These are phyloP conservation scores for Sindora glabra DNA, from an alignment of 306 rosid genomes.

Conservation along the genomic window DNA sequence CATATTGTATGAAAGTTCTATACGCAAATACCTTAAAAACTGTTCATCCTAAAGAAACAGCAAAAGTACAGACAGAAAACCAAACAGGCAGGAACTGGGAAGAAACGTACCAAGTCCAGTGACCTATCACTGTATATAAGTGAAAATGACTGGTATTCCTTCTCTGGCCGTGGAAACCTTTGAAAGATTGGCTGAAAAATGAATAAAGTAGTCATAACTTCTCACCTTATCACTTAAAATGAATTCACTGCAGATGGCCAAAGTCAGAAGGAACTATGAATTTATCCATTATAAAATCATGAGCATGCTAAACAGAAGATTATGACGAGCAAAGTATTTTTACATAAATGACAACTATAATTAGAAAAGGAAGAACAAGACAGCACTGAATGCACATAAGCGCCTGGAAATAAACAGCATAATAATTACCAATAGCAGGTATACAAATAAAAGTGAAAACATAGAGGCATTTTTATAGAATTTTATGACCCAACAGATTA, in stretches of 20 bases:
- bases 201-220: constrained; percentile 32
- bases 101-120: constrained; percentile 67
- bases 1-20: constrained; percentile 16
- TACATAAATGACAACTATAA: constrained; percentile 6
- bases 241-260: constrained; percentile 12
- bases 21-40: neutral
- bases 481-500: neutral
- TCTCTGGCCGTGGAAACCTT: constrained; percentile 97
- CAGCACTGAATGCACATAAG: constrained; percentile 13
- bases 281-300: constrained; percentile 1
- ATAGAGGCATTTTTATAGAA: neutral
- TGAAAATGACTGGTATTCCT: constrained; percentile 98
- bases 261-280: constrained; percentile 15
- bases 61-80: neutral
- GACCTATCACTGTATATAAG: constrained; percentile 93
- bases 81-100: constrained; percentile 10
- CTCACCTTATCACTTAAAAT: constrained; percentile 16
- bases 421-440: neutral
- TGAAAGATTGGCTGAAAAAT: constrained; percentile 93
- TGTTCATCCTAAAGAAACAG: constrained; percentile 11
- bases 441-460: neutral
- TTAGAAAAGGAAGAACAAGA: constrained; percentile 4
- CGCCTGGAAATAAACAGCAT: constrained; percentile 13
- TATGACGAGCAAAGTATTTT: constrained; percentile 3
- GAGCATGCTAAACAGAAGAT: constrained; percentile 1